These are phyloP conservation scores for Leccinum disarticulatum DNA, from an alignment of 768 basidiomycete genomes.

Conservation along the genomic window DNA sequence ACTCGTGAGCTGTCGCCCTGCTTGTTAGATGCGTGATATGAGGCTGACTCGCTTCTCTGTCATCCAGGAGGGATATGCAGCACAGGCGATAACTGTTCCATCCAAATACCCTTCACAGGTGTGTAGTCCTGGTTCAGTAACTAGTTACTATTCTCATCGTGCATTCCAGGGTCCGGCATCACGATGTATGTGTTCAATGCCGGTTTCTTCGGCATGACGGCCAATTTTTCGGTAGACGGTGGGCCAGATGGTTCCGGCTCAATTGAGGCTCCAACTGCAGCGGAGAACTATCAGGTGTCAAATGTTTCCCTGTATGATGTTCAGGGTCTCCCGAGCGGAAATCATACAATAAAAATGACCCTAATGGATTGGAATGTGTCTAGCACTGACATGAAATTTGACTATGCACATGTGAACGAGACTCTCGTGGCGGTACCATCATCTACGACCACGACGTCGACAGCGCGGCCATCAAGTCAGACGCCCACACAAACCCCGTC, in stretches of 20 bases:
- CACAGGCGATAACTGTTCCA: slow-evolving; percentile 11
- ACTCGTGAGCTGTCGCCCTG: slow-evolving; percentile 12
- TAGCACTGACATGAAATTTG: slow-evolving; percentile 26
- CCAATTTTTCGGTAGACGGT: slow-evolving; percentile 23
- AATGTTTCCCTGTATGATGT: slow-evolving; percentile 20
- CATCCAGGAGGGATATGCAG: slow-evolving; percentile 18
- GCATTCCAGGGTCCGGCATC: slow-evolving; percentile 24
- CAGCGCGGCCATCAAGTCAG: slow-evolving; percentile 45
- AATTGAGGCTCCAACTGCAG: slow-evolving; percentile 4
- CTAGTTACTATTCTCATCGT: not conserved
- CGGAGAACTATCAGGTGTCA: slow-evolving; percentile 19
- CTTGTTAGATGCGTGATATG: not conserved
- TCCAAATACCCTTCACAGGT: slow-evolving; percentile 26
- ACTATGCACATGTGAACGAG: slow-evolving; percentile 29
- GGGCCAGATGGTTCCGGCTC: slow-evolving; percentile 3
- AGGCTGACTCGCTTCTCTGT: not conserved
- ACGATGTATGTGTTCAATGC: slow-evolving; percentile 27
- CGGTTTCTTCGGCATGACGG: slow-evolving; percentile 27
- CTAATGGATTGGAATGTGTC: slow-evolving; percentile 21
- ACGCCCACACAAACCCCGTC: not conserved
- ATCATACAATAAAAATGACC: slow-evolving; percentile 23
- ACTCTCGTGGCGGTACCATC: slow-evolving; percentile 13
- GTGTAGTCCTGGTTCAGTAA: not conserved
- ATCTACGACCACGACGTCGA: slow-evolving; percentile 48
- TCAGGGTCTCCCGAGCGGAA: slow-evolving; percentile 17